Conservation (phyloP, 2,329 filamentous ascomycete genomes). For the Arthroderma uncinatum region DNA sequence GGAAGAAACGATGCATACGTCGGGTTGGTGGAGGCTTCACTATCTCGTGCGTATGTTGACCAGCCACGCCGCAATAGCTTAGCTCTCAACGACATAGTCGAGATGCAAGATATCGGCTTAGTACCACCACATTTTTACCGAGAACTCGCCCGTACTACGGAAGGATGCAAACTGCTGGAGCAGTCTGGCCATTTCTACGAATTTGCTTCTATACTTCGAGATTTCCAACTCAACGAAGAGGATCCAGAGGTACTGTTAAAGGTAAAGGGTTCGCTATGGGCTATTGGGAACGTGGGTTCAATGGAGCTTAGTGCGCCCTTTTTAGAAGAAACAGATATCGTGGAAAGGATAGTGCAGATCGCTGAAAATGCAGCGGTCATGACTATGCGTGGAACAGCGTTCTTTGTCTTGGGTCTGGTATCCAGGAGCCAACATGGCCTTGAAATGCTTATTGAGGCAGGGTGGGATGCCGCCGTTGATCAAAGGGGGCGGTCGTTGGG, state of each 20-base stretch:
- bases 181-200: slow-evolving; percentile 96
- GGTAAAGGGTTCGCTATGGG: slow-evolving; percentile 95
- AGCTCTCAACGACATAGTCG: slow-evolving; percentile 47
- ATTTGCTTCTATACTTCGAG: slow-evolving; percentile 77
- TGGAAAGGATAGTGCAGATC: slow-evolving; percentile 75
- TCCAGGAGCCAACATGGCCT: slow-evolving; percentile 85
- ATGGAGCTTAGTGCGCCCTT: slow-evolving; percentile 97
- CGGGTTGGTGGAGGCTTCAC: slow-evolving; percentile 82
- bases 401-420: slow-evolving; percentile 88
- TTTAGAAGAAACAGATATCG: slow-evolving; percentile 78
- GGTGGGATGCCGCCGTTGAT: slow-evolving; percentile 87
- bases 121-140: slow-evolving; percentile 98
- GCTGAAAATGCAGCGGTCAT: slow-evolving; percentile 80
- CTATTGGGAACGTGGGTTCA: slow-evolving; percentile 92
- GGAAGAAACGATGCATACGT: slow-evolving; percentile 97
- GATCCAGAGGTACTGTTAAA: slow-evolving; percentile 80
- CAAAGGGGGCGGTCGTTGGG: slow-evolving; percentile 72
- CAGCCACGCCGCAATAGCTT: slow-evolving; percentile 39
- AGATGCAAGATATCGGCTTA: slow-evolving; percentile 45
- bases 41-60: slow-evolving; percentile 67
- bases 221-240: slow-evolving; percentile 73
- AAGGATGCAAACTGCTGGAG: slow-evolving; percentile 79
- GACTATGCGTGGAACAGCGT: slow-evolving; percentile 87
- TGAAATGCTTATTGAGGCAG: slow-evolving; percentile 76
- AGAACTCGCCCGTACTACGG: slow-evolving; percentile 80